Evolutionary conservation across 805 yeast genomes (phyloP), one percentile per base, ranked within the genome.

Genomic region (Blastobotrys parvus): DNA sequence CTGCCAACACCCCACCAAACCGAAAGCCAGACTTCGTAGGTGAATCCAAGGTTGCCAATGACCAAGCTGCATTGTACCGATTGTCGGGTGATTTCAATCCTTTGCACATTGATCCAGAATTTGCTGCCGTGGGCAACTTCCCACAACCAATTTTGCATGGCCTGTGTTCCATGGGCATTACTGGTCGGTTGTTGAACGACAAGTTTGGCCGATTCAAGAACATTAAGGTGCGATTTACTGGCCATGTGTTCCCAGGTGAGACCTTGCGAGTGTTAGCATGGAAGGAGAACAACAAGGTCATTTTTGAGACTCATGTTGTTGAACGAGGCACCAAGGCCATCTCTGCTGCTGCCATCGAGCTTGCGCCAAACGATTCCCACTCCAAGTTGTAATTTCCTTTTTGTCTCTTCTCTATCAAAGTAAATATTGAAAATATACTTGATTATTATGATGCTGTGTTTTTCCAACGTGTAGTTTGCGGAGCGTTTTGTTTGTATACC

Each of bases 81-180:
- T 70, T 90, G 48, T 81, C 90, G 48, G 97, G 96, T 43, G 98
- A 90, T 69, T 80, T 80, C 63, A 90, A 90, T 64, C 98, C 98
- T 47, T 74, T 90, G 55, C 98, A 89, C 68, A 81, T 90, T 60
- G 97, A 90, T 67, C 97, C 97, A 16, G 70, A 62, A 23, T 82
- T 89, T 65, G 97, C 97, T 13, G 76, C 80, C 50, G 84, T 84
- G 45, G 97, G 90, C 38, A 82, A 82, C 48, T 90, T 90, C 62
- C 78, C 78, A 39, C 67, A 69, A 43, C 98, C 98, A 39, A 90
- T 90, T 54, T 73, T 90, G 52, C 98, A 90, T 66, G 98, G 98
- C 35, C 74, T 90, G 64, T 83, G 94, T 57, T 74, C 85, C 16
- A 77, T 85, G 61, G 98, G 98, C 48, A 75, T 89, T 46, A 68